Evolutionary conservation across 345 rosid species (phyloP), one percentile per base, ranked within the genome.

Genomic region (Lepidium didymum): DNA sequence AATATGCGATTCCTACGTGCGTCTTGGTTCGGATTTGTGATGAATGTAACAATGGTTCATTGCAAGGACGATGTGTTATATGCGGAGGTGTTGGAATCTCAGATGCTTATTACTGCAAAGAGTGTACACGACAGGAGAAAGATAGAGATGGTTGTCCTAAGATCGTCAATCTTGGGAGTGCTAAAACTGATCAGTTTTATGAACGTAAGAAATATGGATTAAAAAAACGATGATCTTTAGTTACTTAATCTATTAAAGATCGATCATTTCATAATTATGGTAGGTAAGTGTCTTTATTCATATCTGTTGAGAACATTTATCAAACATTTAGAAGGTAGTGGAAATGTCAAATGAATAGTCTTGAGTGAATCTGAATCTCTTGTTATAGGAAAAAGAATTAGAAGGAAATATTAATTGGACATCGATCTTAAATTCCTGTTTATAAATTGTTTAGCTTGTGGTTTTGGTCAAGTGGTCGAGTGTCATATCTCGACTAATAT

Each of bases 111-210:
- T 85, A 85, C 52, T 84, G 89, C 81, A 87, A 87, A 62, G 92
- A 84, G 79, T 86, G 92, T 69, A 84, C 89, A 0, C 92, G 83
- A 40, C 92, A 84, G 74, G 92, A 83, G 79, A 86, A 86, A 72
- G 81, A 80, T 52, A 79, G 86, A 53, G 91, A 86, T 75, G 91
- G 86, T 10, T 86, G 88, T 35, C 86, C 88, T 0, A 86, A 86
- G 72, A 83, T 85, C 19, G 81, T 86, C 10, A 86, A 86, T 54
- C 80, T 85, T 31, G 90, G 90, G 19, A 86, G 91, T 67, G 85
- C 88, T 0, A 86, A 84, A 75, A 86, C 91, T 0, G 86, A 86
- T 69, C 60, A 82, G 6, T 84, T 84, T 68, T 86, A 84, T 14
- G 88, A 84, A 19, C 79, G 87, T 33, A 86, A n/a, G n/a, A n/a